Evolutionary conservation across 2,329 filamentous ascomycete species (phyloP), one percentile per base, ranked within the genome.

Genomic region (Uncinocarpus reesii): DNA sequence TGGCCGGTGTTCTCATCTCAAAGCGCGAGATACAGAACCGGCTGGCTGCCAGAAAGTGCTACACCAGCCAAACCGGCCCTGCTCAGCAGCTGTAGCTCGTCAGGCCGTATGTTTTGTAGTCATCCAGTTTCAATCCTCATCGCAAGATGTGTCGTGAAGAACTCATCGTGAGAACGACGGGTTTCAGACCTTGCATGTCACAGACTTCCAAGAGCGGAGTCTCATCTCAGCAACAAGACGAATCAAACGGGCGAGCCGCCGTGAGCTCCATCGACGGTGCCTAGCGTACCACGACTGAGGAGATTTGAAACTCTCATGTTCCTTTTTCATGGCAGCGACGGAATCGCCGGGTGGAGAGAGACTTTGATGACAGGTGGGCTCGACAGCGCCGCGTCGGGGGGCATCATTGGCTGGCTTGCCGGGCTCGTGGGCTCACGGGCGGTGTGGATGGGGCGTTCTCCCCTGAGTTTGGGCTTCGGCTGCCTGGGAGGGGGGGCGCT

Each of bases 241-340:
- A 43, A 43, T 43, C 41, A 43, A 32, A 16, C 10, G n/a, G 41
- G 28, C 23, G 28, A 34, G 41, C 29, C 23, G 28, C 11, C 41
- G 18, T 34, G 32, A 43, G 41, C 4, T 11, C n/a, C n/a, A n/a
- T 18, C 3, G 29, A 7, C 21, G 21, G 37, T 26, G 11, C 20
- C 13, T 15, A 40, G 37, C 16, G 38, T 29, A n/a, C 40, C 38
- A 13, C 23, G 11, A 20, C 35, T 20, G 35, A 37, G 35, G 46
- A 28, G 23, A 15, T 50, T 48, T 38, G 36, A 18, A 31, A 35
- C 29, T 48, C 47, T 38, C 42, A n/a, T 52, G 48, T 35, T 51
- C 45, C 53, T 42, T 49, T 51, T 49, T 51, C 49, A 43, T 40
- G 24, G 34, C 8, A 4, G 41, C 15, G 20, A 34, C 18, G 16